phyloP scores from a whole-genome alignment of 1,139 yeast species.

The Geotrichum siamense region DNA sequence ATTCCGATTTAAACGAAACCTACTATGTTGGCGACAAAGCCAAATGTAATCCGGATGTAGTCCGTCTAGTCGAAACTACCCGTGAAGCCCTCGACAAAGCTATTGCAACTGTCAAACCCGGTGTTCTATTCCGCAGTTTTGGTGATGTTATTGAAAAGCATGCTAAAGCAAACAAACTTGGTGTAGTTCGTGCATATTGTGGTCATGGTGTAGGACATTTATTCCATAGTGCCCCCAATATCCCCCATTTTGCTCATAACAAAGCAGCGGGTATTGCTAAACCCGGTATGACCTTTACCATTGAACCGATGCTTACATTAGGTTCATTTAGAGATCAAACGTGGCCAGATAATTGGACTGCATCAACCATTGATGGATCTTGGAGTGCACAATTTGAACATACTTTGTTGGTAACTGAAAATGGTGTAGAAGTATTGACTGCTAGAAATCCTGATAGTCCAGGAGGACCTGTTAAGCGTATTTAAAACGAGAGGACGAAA shows the following conservation, averaged over 20 bases:
- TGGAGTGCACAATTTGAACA: constrained; percentile 91
- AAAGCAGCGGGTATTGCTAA: constrained; percentile 91
- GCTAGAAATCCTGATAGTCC: constrained; percentile 75
- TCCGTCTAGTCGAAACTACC: constrained; percentile 87
- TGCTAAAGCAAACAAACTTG: constrained; percentile 69
- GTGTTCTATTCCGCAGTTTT: constrained; percentile 74
- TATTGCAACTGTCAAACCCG: constrained; percentile 82
- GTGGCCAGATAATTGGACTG: constrained; percentile 99
- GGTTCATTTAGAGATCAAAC: constrained; percentile 76
- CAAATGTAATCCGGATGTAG: constrained; percentile 61
- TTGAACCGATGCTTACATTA: constrained; percentile 93
- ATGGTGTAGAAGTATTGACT: constrained; percentile 86
- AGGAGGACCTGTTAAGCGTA: constrained; percentile 75
- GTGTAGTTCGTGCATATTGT: constrained; percentile 84
- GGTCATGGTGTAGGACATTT: constrained; percentile 89
- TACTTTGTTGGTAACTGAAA: constrained; percentile 84
- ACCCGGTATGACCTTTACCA: constrained; percentile 95
- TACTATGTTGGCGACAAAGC: constrained; percentile 95
- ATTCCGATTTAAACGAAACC: constrained; percentile 93
- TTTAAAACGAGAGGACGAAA: no score
- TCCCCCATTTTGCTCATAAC: constrained; percentile 89
- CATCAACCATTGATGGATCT: constrained; percentile 81
- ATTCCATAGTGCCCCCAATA: constrained; percentile 89
- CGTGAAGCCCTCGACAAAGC: constrained; percentile 84
- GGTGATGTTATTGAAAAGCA: constrained; percentile 88